Base-by-base conservation (phyloP, 2,329 filamentous ascomycete genomes). In the Aspergillus tanneri region DNA sequence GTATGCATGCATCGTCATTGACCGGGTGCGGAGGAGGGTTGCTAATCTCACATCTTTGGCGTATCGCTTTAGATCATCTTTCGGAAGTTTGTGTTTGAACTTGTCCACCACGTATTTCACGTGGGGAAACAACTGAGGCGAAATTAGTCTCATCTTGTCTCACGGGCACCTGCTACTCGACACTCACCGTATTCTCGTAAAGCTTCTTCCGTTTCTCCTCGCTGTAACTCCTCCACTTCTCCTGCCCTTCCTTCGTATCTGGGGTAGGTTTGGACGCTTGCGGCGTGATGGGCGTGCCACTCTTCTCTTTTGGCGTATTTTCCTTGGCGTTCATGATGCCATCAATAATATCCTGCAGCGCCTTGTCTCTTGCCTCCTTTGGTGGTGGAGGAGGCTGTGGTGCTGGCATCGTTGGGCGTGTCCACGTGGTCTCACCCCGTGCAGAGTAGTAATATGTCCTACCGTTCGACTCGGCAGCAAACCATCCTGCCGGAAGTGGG, bases 201-300 rank as follows among this genome's bases (percentile, higher is more conserved):
- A 96, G 78, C 74, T 90, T 96, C 81, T 90, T 95, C 71, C 93
- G 89, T 72, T 96, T 96, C 56, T 96, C 91, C 57, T 77, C 67
- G 46, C 71, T 68, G 50, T 74, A 73, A 43, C 72, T 77, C 62
- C 75, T 78, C 58, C 76, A 77, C 39, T 77, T 77, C 35, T 77
- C 76, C 18, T 71, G 65, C 7, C 62, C 61, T 51, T 68, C 67
- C 51, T 68, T 73, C 54, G 66, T 69, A 25, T 71, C 70, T 22
- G 86, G 80, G 37, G 77, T 77, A 4, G 74, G 70, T 1, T 79
- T 80, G 3, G 76, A 73, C 9, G 82, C 77, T 50, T 84, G 81
- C 1, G 87, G 85, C 1, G 87, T 89, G 11, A 82, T 81, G 0
- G 83, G 81, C 2, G 81, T 79, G 12, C 76, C 76, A 4, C 71